These are phyloP conservation scores for Thelonectria discophora DNA, from an alignment of 2,329 filamentous ascomycete species.

Conservation along the genomic window DNA sequence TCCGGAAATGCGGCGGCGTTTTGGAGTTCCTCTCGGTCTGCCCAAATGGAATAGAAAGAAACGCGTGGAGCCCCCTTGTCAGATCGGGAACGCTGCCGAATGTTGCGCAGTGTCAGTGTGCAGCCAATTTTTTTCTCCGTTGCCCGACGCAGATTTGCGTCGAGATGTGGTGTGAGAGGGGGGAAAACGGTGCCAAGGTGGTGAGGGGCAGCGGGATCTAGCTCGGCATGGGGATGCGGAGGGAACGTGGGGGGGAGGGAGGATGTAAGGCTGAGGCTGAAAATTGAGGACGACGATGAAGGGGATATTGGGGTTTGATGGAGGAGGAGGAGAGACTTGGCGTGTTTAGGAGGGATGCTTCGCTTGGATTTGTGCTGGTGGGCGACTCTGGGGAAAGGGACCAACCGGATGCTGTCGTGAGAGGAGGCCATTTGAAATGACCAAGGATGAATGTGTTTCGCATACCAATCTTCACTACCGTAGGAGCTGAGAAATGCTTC, in stretches of 20 bases:
- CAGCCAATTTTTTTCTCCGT: neutral
- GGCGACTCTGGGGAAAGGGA: too few relatives aligned
- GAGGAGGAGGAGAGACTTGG: neutral
- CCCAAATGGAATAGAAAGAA: neutral
- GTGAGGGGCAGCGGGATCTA: too few relatives aligned
- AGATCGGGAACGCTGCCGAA: neutral
- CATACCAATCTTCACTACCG: too few relatives aligned
- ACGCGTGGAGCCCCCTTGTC: conserved; percentile 13
- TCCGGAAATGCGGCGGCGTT: neutral
- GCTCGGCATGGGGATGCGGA: neutral
- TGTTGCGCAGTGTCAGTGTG: neutral
- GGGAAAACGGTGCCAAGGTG: neutral
- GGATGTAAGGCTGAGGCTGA: neutral
- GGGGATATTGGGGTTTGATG: neutral
- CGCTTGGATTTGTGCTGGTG: neutral
- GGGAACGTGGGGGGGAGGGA: neutral
- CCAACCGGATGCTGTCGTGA: too few relatives aligned
- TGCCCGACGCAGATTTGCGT: neutral
- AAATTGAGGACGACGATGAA: neutral
- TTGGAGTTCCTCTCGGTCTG: too few relatives aligned
- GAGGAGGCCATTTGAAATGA: too few relatives aligned
- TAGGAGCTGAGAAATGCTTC: too few relatives aligned
- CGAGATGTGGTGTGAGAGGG: neutral
- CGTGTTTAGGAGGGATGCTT: neutral
- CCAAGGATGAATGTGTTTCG: too few relatives aligned